Conservation (phyloP, 2,329 filamentous ascomycete genomes). For the Cordyceps farinosa region DNA sequence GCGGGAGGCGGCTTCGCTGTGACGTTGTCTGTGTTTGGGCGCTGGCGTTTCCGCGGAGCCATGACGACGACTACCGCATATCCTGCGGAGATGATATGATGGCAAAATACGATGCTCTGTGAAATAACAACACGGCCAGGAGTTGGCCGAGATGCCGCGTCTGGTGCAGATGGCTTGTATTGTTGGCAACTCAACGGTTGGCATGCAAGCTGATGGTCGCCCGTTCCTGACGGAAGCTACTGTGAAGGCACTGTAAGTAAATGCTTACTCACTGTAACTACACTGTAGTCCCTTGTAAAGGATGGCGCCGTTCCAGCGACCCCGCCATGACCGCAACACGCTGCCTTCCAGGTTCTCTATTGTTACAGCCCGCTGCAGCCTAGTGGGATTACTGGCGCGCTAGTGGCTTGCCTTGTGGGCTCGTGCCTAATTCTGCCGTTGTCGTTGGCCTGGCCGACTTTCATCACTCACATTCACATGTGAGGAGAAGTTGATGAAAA, state of each 20-base stretch:
- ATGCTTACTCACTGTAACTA: neutral
- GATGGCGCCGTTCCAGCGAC: neutral
- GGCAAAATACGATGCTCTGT: neutral
- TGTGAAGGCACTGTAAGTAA: neutral
- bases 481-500: neutral
- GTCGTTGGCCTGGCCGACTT: neutral
- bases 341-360: no score
- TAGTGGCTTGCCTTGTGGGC: neutral
- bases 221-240: neutral
- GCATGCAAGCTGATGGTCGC: slow-evolving; percentile 11
- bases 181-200: slow-evolving; percentile 6
- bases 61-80: slow-evolving; percentile 22
- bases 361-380: no score
- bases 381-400: neutral
- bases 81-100: neutral
- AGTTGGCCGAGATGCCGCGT: slow-evolving; percentile 7
- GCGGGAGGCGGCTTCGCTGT: slow-evolving; percentile 19
- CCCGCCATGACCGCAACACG: neutral
- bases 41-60: slow-evolving; percentile 34
- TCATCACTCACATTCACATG: neutral
- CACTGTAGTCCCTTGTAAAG: no score
- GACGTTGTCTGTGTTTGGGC: slow-evolving; percentile 28
- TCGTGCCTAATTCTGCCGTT: neutral
- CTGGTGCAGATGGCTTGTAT: neutral
- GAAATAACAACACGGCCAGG: neutral